These are phyloP conservation scores for Mucor racemosus DNA, from an alignment of 371 early-diverging fungal genomes.

Conservation along the genomic window DNA sequence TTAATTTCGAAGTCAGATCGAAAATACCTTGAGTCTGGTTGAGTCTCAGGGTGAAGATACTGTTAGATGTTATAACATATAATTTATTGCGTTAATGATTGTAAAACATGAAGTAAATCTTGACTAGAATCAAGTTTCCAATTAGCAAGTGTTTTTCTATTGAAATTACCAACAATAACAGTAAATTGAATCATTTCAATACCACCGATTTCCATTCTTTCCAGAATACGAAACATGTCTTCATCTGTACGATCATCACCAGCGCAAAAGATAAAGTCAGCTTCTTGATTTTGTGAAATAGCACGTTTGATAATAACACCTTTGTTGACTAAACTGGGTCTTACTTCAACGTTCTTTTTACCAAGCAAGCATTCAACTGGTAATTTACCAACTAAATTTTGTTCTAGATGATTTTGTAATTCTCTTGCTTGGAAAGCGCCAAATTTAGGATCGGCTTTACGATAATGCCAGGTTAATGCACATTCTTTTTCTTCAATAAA, in stretches of 20 bases:
- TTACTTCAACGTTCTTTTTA: constrained; percentile 92
- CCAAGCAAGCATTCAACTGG: constrained; percentile 91
- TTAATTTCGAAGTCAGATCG: too few relatives aligned
- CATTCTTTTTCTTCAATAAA: constrained; percentile 81
- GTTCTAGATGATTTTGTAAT: constrained; percentile 84
- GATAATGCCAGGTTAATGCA: constrained; percentile 87
- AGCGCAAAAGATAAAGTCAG: constrained; percentile 87
- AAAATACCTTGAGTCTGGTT: too few relatives aligned
- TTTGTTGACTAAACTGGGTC: constrained; percentile 74
- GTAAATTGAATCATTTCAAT: constrained; percentile 52
- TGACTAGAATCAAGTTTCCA: constrained; percentile 72
- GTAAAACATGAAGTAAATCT: constrained; percentile 40
- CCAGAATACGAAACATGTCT: constrained; percentile 86
- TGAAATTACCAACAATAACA: constrained; percentile 70
- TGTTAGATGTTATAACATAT: too few relatives aligned
- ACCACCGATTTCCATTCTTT: constrained; percentile 30
- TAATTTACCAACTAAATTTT: constrained; percentile 76
- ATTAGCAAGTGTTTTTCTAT: constrained; percentile 78
- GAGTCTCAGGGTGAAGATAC: too few relatives aligned
- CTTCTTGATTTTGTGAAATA: constrained; percentile 50
- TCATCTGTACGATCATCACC: constrained; percentile 97
- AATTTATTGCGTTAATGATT: not conserved
- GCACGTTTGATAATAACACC: constrained; percentile 91
- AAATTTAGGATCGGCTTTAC: constrained; percentile 77
- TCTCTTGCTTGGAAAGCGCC: constrained; percentile 82